Evolutionary conservation across 345 rosid genomes (phyloP).

Genomic region (Rhizophora apiculata): DNA sequence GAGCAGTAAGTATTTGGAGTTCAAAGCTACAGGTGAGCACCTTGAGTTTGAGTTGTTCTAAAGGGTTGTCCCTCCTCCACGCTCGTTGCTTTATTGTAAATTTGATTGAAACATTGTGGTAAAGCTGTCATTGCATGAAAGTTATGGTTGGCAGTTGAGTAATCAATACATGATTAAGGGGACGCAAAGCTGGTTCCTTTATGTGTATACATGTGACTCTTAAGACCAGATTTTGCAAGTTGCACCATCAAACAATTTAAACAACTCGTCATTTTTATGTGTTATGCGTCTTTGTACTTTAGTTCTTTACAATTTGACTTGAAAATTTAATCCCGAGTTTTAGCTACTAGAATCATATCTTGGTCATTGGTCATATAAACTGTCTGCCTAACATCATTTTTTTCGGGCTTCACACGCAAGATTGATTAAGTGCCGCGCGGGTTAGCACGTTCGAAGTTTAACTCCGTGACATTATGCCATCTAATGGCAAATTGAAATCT

Average conservation of each 20-base stretch:
- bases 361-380: no score
- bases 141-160: neutral
- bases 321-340: no score
- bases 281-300: no score
- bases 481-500: no score
- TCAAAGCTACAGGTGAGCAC: conserved; percentile 71
- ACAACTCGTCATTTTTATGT: no score
- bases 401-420: no score
- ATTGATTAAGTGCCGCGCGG: no score
- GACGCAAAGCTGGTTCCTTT: neutral
- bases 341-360: no score
- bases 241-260: neutral
- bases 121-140: conserved; percentile 9
- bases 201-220: neutral
- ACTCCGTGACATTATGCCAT: no score
- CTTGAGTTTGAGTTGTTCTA: conserved; percentile 86
- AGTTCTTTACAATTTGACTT: no score
- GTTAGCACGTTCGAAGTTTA: no score
- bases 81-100: conserved; percentile 37
- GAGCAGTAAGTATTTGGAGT: conserved; percentile 53
- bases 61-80: neutral
- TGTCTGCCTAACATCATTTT: no score
- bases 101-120: conserved; percentile 19
- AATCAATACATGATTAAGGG: neutral
- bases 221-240: conserved; percentile 30